These are phyloP conservation scores for Phaeotremella skinneri DNA, from an alignment of 768 basidiomycete species.

Conservation along the genomic window DNA sequence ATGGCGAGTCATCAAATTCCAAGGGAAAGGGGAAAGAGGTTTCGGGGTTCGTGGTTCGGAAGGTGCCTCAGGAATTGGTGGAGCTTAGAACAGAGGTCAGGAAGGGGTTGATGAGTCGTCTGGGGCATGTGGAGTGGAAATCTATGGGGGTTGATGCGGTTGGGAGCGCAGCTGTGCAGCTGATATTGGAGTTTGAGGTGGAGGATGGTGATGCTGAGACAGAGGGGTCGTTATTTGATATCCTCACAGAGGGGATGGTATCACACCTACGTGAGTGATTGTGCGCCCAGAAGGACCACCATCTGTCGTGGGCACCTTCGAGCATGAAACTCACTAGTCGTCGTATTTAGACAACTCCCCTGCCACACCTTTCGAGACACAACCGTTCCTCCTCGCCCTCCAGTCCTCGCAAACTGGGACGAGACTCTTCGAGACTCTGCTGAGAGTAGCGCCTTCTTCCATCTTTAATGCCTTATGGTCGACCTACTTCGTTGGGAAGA, in stretches of 20 bases:
- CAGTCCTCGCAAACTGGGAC: conserved; percentile 84
- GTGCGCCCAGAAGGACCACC: conserved; percentile 20
- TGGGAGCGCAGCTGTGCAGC: conserved; percentile 57
- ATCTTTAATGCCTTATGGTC: conserved; percentile 72
- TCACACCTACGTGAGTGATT: conserved; percentile 61
- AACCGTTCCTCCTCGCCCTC: conserved; percentile 67
- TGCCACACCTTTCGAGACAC: conserved; percentile 29
- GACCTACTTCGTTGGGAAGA: conserved; percentile 69
- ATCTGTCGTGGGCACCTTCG: conserved; percentile 25
- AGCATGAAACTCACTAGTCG: conserved; percentile 13
- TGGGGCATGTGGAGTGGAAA: conserved; percentile 46
- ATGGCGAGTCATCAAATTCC: conserved; percentile 46
- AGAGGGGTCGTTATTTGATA: conserved; percentile 74
- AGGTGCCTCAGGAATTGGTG: conserved; percentile 59
- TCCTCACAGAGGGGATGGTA: conserved; percentile 72
- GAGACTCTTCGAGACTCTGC: conserved; percentile 79
- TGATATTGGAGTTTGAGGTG: conserved; percentile 78
- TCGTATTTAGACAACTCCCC: conserved; percentile 8
- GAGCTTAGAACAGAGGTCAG: conserved; percentile 59
- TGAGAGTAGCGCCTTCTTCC: conserved; percentile 61
- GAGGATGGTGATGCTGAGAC: conserved; percentile 62
- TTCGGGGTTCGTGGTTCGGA: conserved; percentile 16
- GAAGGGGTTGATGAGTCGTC: conserved; percentile 50
- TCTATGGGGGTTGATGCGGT: conserved; percentile 47
- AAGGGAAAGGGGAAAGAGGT: conserved; percentile 40